Evolutionary conservation across 2,329 filamentous ascomycete genomes (phyloP).

Genomic region (Emergomyces orientalis): DNA sequence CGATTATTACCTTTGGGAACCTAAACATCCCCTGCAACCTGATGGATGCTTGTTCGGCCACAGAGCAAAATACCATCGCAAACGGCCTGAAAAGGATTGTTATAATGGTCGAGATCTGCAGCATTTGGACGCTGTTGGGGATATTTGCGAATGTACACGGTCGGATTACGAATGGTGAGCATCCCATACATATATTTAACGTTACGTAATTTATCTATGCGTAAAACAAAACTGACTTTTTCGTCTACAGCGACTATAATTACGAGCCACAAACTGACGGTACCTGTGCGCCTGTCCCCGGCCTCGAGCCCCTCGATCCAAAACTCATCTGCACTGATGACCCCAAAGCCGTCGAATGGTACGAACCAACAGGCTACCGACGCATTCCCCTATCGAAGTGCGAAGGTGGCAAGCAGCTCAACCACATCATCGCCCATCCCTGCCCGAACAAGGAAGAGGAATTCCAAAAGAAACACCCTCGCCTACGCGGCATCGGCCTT

Average conservation of each 20-base stretch:
- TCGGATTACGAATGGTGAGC: constrained; percentile 87
- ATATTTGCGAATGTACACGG: constrained; percentile 74
- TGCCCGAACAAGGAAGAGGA: constrained; percentile 78
- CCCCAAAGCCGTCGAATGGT: constrained; percentile 66
- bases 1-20: constrained; percentile 80
- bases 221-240: constrained; percentile 3
- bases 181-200: neutral
- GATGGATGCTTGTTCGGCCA: constrained; percentile 90
- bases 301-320: constrained; percentile 57
- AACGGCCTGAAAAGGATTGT: constrained; percentile 68
- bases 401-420: constrained; percentile 61
- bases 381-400: constrained; percentile 86
- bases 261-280: constrained; percentile 71
- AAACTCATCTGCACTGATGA: constrained; percentile 51
- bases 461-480: constrained; percentile 59
- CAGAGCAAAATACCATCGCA: constrained; percentile 78
- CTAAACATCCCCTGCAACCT: constrained; percentile 67
- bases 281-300: constrained; percentile 66
- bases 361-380: constrained; percentile 77
- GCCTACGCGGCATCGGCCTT: constrained; percentile 61
- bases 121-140: constrained; percentile 57
- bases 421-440: constrained; percentile 54
- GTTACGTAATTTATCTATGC: constrained; percentile 2
- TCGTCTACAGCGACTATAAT: constrained; percentile 68
- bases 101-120: constrained; percentile 69